phyloP scores from a whole-genome alignment of 2,329 filamentous ascomycete species.

The Aspergillus pseudonomiae region DNA sequence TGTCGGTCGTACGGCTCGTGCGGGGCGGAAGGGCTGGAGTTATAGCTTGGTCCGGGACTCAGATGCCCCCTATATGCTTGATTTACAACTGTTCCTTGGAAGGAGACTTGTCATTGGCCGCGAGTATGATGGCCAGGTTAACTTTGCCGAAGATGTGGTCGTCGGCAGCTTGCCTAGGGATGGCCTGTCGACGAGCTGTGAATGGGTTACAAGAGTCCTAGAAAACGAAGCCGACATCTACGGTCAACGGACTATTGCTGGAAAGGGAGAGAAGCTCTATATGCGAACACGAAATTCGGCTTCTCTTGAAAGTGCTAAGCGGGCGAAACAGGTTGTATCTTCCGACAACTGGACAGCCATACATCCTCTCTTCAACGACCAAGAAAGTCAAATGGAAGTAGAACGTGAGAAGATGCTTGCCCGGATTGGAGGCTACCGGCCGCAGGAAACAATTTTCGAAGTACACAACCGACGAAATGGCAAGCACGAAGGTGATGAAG shows the following conservation, averaged over 20 bases:
- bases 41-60: slow-evolving; percentile 88
- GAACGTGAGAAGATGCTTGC: slow-evolving; percentile 85
- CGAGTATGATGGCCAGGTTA: slow-evolving; percentile 60
- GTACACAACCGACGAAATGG: slow-evolving; percentile 77
- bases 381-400: slow-evolving; percentile 63
- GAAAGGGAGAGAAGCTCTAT: slow-evolving; percentile 92
- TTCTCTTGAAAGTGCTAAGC: slow-evolving; percentile 85
- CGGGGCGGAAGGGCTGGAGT: slow-evolving; percentile 89
- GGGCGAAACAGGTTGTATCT: slow-evolving; percentile 75
- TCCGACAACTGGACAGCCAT: slow-evolving; percentile 72
- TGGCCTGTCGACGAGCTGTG: slow-evolving; percentile 72
- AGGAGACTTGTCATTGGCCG: slow-evolving; percentile 77
- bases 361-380: slow-evolving; percentile 78
- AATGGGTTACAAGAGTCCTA: slow-evolving; percentile 81
- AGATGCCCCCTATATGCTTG: slow-evolving; percentile 88
- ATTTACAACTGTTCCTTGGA: slow-evolving; percentile 93
- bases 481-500: slow-evolving; percentile 69
- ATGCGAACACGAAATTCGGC: slow-evolving; percentile 86
- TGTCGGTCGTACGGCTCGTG: slow-evolving; percentile 92
- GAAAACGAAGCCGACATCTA: slow-evolving; percentile 74
- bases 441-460: slow-evolving; percentile 95
- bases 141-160: slow-evolving; percentile 81
- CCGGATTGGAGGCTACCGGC: slow-evolving; percentile 83
- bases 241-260: slow-evolving; percentile 71
- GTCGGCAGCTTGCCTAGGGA: slow-evolving; percentile 76